Conservation (phyloP, 306 rosid species). For the Sophora flavescens region DNA sequence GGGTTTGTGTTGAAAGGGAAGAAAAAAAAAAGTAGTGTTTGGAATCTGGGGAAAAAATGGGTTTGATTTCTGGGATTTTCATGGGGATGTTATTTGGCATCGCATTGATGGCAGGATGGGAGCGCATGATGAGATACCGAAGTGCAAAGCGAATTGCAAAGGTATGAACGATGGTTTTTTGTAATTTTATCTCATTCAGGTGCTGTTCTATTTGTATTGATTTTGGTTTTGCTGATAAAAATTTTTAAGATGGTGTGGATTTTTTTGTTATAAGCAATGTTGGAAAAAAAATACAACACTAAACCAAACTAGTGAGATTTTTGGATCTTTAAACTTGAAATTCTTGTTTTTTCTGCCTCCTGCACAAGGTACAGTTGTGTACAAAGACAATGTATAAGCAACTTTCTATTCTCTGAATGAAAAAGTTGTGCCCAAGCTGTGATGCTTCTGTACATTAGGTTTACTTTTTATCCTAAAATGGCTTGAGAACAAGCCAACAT, state of each 20-base stretch:
- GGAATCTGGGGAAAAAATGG: slow-evolving; percentile 69
- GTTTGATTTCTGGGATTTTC: slow-evolving; percentile 91
- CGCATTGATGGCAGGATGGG: slow-evolving; percentile 92
- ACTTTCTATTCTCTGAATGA: no score
- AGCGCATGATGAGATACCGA: slow-evolving; percentile 80
- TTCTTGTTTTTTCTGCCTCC: slow-evolving; percentile 8
- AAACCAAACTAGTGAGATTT: background rate
- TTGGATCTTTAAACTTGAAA: background rate
- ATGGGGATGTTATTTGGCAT: slow-evolving; percentile 87
- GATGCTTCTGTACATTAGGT: no score
- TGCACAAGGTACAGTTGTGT: background rate
- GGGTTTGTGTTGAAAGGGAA: slow-evolving; percentile 35
- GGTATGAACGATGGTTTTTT: slow-evolving; percentile 57
- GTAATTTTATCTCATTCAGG: slow-evolving; percentile 7
- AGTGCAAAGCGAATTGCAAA: slow-evolving; percentile 80
- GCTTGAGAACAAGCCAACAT: no score
- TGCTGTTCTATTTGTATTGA: slow-evolving; percentile 24
- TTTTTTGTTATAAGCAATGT: slow-evolving; percentile 10
- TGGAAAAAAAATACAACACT: background rate
- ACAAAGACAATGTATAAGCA: no score
- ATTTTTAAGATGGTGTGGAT: slow-evolving; percentile 14
- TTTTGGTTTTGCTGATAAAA: slow-evolving; percentile 32
- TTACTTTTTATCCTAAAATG: no score
- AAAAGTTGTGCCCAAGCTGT: no score
- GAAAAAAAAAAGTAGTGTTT: slow-evolving; percentile 40